Evolutionary conservation across 352 stramenopile species (phyloP).

Genomic region (Phytophthora megakarya): DNA sequence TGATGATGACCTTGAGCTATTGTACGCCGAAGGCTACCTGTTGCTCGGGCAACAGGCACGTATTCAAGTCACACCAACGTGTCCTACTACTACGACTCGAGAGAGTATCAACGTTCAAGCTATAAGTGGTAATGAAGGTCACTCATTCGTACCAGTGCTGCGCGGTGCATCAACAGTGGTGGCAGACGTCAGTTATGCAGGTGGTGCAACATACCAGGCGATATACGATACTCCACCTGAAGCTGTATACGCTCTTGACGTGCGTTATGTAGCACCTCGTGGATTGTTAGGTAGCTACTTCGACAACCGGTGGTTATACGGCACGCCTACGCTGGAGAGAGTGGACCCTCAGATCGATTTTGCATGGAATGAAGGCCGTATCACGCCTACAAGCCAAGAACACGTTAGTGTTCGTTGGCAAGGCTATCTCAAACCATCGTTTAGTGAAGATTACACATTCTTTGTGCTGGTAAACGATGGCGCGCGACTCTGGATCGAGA

Average conservation of each 20-base stretch:
- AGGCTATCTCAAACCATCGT: slow-evolving; percentile 91
- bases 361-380: slow-evolving; percentile 82
- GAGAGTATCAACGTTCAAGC: slow-evolving; percentile 41
- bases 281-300: slow-evolving; percentile 94
- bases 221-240: slow-evolving; percentile 89
- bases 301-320: slow-evolving; percentile 96
- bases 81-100: slow-evolving; percentile 47
- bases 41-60: slow-evolving; percentile 50
- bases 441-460: slow-evolving; percentile 91
- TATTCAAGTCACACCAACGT: slow-evolving; percentile 48
- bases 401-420: slow-evolving; percentile 95
- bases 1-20: slow-evolving; percentile 44
- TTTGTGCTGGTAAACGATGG: slow-evolving; percentile 90
- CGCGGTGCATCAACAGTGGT: slow-evolving; percentile 53
- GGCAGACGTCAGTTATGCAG: slow-evolving; percentile 66
- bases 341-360: slow-evolving; percentile 93
- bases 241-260: slow-evolving; percentile 86
- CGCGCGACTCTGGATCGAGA: slow-evolving; percentile 82
- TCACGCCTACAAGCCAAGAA: slow-evolving; percentile 92
- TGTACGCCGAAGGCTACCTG: slow-evolving; percentile 88
- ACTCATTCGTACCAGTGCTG: slow-evolving; percentile 73
- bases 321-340: slow-evolving; percentile 76
- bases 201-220: slow-evolving; percentile 83
- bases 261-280: slow-evolving; percentile 69
- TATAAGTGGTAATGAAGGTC: slow-evolving; percentile 58